Conservation (phyloP, 78 protist species). For the Paulinella micropora region DNA sequence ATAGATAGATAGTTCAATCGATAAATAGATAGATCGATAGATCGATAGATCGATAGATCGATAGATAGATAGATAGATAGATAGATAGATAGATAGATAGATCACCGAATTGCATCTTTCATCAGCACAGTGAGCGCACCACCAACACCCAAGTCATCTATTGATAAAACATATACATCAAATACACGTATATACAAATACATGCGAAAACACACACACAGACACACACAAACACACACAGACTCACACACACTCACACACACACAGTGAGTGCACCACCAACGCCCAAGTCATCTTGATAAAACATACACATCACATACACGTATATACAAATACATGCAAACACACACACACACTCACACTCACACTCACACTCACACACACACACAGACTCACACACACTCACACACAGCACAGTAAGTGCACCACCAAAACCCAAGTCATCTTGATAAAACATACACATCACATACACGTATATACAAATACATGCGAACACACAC, state of each 20-base stretch:
- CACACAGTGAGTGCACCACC: conserved; percentile 80
- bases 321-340: neutral
- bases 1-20: no score
- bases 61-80: no score
- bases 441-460: conserved; percentile 85
- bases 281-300: conserved; percentile 86
- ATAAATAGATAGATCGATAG: no score
- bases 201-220: no score
- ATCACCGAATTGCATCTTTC: conserved; percentile 85
- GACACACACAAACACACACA: no score
- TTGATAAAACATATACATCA: conserved; percentile 4
- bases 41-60: no score
- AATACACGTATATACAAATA: neutral
- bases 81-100: no score
- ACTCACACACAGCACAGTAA: no score
- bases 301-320: neutral
- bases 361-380: no score
- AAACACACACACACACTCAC: no score
- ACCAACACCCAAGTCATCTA: conserved; percentile 84
- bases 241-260: no score
- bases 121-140: conserved; percentile 79
- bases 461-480: neutral
- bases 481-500: neutral
- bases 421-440: conserved; percentile 85
- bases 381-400: conserved; percentile 64